Evolutionary conservation across 805 yeast species (phyloP), one percentile per base, ranked within the genome.

Genomic region (Candida morakotiae): DNA sequence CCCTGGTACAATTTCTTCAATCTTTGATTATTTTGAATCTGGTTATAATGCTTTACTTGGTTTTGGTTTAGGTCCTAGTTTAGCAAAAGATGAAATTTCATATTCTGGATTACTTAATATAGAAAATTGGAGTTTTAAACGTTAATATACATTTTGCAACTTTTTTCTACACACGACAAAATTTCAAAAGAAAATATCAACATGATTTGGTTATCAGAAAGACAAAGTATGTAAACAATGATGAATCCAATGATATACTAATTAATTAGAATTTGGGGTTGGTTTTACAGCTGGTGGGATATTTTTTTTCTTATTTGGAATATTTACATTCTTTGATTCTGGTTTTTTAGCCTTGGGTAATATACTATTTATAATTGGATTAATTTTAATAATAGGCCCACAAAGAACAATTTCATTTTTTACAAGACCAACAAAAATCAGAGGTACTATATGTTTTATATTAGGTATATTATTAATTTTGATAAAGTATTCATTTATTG

Each of bases 281-380:
- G 96, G 87, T 2, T 83, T 88, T 69, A 86, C 96, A 3, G 88
- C 94, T 13, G 84, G 83, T 23, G 96, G 95, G 7, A 75, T 82
- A 34, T 53, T 84, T 18, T 81, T 87, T 55, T 84, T 93, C 59
- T 52, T 86, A 4, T 66, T 91, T 15, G 98, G 98, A 5, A 73
- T 91, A 21, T 51, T 88, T 51, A 77, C 95, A 13, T 79, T 91
- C 45, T 93, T 93, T 54, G 97, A 93, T 55, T 71, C 95, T 7
- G 89, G 94, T 0, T 69, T 91, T 25, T 69, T 91, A 42, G 96
- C 97, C 1, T 72, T 93, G 54, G 98, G 98, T 13, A 91, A 93
- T 57, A 71, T 83, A 9, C 56, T 87, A 32, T 84, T 87, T 51
- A 63, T 85, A 7, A 74, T 81, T n/a, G 98, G 98, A 13, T 73